Evolutionary conservation across 768 basidiomycete species (phyloP).

Genomic region (Lentinula guzmanii): DNA sequence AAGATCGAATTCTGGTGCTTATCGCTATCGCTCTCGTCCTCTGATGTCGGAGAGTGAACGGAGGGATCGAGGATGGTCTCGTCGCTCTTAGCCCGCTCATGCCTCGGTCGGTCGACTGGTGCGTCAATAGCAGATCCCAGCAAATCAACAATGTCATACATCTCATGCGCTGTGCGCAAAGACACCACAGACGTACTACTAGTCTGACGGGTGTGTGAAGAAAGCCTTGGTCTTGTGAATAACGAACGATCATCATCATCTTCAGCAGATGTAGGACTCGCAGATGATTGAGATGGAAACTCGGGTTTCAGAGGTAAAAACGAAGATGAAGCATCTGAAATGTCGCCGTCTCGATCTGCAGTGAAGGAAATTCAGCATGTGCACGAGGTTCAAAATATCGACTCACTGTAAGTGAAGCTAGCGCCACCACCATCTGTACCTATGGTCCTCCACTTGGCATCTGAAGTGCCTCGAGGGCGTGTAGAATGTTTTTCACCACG

Average conservation of each 20-base stretch:
- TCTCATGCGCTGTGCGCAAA: conserved; percentile 36
- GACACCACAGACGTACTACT: conserved; percentile 38
- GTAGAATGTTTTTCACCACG: conserved; percentile 24
- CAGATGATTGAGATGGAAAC: neutral
- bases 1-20: neutral
- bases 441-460: conserved; percentile 46
- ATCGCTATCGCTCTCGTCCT: conserved; percentile 1
- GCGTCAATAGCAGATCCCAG: conserved; percentile 28
- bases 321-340: neutral
- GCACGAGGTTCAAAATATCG: neutral
- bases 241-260: conserved; percentile 11
- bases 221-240: conserved; percentile 13
- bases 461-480: conserved; percentile 69
- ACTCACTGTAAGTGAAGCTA: conserved; percentile 10
- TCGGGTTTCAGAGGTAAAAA: neutral
- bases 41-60: neutral
- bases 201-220: conserved; percentile 23
- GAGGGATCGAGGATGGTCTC: conserved; percentile 5
- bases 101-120: conserved; percentile 5
- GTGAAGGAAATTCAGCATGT: neutral
- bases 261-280: neutral
- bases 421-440: conserved; percentile 4
- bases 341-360: neutral
- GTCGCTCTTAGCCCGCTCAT: conserved; percentile 14
- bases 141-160: conserved; percentile 44